Evolutionary conservation across 1,284 basidiomycete genomes (phyloP), one percentile per base, ranked within the genome.

Genomic region (Stereum hirsutum): DNA sequence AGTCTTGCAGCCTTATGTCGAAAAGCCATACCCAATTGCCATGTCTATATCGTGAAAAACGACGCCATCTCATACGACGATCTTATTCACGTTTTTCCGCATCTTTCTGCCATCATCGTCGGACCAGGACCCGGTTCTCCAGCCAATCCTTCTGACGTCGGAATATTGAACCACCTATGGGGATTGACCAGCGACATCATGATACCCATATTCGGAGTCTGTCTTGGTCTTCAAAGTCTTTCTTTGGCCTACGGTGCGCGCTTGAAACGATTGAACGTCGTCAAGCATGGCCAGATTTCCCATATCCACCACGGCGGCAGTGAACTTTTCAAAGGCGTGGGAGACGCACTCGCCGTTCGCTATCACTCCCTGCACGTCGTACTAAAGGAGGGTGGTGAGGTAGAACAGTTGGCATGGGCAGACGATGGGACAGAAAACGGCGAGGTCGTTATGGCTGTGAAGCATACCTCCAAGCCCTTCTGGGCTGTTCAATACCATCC

Each of bases 401-500:
- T 88, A 4, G 72, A 83, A 49, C 67, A 74, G 36, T 58, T 88
- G 8, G 84, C 79, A 7, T 86, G 79, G 78, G 64, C 78, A 6
- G 64, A 82, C 43, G 85, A 88, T 47, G 72, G 65, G 15, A 59
- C 62, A 28, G 81, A 81, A 45, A 79, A 85, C 50, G 80, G 81
- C 4, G 62, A 51, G 31, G 77, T 87, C 15, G 63, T 82, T 17
- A 89, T 89, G 85, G 83, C 76, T 23, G 60, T 73, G 24, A 72
- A 69, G 51, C 91, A 94, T 57, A 67, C 54, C 35, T 59, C 54
- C 10, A 74, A 73, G 48, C 89, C 93, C 0, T 88, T 94, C 52
- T 94, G 86, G 80, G 91, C 89, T 3, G 92, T 98, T 2, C 94
- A 98, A 58, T 98, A 96, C 56, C 95, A 98, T 59, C 95, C 94